Evolutionary conservation across 169 alveolate species (phyloP).

Genomic region (Theileria equi): DNA sequence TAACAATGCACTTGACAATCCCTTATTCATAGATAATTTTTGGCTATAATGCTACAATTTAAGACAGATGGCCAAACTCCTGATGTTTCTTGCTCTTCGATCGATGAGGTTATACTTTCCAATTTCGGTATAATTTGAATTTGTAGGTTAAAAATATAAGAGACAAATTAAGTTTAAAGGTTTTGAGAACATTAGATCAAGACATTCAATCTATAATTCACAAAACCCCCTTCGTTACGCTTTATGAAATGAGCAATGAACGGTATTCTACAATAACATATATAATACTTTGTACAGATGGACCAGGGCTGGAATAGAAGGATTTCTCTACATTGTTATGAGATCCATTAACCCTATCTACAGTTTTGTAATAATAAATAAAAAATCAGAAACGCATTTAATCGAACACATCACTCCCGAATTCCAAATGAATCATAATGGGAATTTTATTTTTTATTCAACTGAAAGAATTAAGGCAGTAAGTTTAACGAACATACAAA

Average conservation of each 20-base stretch:
- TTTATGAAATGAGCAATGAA: conserved; percentile 65
- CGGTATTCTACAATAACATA: too few species aligned
- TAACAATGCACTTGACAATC: too few species aligned
- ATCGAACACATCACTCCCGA: conserved; percentile 66
- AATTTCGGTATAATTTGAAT: background rate
- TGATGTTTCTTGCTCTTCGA: background rate
- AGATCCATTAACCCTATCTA: conserved; percentile 48
- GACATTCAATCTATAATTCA: conserved; percentile 49
- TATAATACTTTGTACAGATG: conserved; percentile 31
- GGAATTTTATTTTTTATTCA: conserved; percentile 67
- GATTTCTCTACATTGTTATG: conserved; percentile 61
- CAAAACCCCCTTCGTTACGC: conserved; percentile 73
- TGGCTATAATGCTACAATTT: background rate
- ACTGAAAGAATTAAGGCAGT: conserved; percentile 24
- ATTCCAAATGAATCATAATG: conserved; percentile 59
- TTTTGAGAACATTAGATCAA: conserved; percentile 61
- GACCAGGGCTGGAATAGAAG: conserved; percentile 72
- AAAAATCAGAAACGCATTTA: conserved; percentile 69
- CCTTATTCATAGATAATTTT: background rate
- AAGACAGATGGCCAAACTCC: background rate
- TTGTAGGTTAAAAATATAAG: conserved; percentile 52
- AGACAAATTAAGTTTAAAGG: conserved; percentile 61
- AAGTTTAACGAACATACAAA: background rate
- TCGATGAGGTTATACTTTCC: conserved; percentile 43
- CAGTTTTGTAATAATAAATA: conserved; percentile 66